Evolutionary conservation across 371 early-diverging fungal genomes (phyloP), one percentile per base, ranked within the genome.

Genomic region (Mortierella sp.): DNA sequence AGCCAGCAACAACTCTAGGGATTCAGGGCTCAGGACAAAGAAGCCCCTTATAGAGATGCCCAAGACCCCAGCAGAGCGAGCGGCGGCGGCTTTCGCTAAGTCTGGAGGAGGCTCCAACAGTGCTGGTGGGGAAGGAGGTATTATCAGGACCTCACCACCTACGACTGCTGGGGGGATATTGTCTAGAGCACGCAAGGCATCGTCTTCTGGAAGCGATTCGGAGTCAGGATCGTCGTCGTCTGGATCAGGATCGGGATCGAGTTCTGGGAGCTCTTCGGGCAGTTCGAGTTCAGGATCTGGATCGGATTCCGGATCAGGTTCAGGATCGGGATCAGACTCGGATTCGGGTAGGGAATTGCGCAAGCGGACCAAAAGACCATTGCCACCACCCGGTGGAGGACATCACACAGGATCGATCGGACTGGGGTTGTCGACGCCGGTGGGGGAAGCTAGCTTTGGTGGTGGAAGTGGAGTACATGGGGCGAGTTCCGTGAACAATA

Each of bases 211-310:
- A 45, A 83, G 79, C 64, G 83, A 83, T 1, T 72, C 83, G 1
- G 79, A 52, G 0, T 83, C 83, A 4, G 79, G 79, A 14, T 83
- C 83, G 4, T 81, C 82, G 0, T 67, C 71, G 1, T 78, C 83
- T 4, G 75, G 83, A 0, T 71, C 76, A 13, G 76, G 75, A 4
- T 82, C 83, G 14, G 81, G 77, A 43, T 82, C 83, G 22, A 83
- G 83, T 40, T 83, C 83, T 2, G 83, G 79, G 11, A 78, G 79
- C 39, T 83, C 83, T 16, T 83, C 83, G 1, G 79, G 79, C 58
- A 83, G 83, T 16, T 83, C 83, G 2, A 75, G 73, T 65, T 83
- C 83, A 4, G 83, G 83, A 53, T 83, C 83, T 4, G 79, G 73
- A 14, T 78, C 83, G 0, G 83, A 75, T 29, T 83, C 82, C 4